Percentiles rank a stretch among this genome's conserved stretches.
These are phyloP conservation scores for Candida sakaeoensis DNA, from an alignment of 805 yeast species.

Conservation along the genomic window DNA sequence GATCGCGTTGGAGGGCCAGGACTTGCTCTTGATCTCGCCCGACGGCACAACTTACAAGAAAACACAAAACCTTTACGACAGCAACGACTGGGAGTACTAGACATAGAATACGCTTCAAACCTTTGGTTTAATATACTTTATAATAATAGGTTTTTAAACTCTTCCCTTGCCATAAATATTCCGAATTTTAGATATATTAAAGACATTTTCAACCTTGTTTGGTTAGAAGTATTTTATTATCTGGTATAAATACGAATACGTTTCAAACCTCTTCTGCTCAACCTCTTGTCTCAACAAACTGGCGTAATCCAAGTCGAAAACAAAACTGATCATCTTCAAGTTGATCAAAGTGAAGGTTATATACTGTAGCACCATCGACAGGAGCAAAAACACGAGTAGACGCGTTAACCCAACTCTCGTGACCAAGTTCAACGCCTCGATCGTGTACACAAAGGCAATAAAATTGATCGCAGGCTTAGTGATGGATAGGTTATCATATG, in stretches of 20 bases:
- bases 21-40: conserved; percentile 25
- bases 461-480: conserved; percentile 57
- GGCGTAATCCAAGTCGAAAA: conserved; percentile 11
- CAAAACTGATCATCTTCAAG: conserved; percentile 12
- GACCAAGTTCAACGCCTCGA: conserved; percentile 49
- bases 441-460: conserved; percentile 56
- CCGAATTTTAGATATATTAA: no score
- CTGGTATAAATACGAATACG: neutral
- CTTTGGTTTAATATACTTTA: no score
- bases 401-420: conserved; percentile 16
- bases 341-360: conserved; percentile 14
- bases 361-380: conserved; percentile 16
- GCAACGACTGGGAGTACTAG: conserved; percentile 10
- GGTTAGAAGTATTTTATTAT: neutral
- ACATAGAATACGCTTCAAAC: neutral
- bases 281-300: conserved; percentile 1
- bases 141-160: no score
- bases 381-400: conserved; percentile 14
- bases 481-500: conserved; percentile 72
- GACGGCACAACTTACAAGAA: conserved; percentile 23
- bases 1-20: conserved; percentile 59
- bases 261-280: neutral
- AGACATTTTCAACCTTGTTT: no score
- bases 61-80: conserved; percentile 6
- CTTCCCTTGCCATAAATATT: no score